A percentile compares a stretch with the other conserved stretches of the same genome.
Evolutionary conservation across 441 rosid species (phyloP).

Genomic region (Lepidium campestre): DNA sequence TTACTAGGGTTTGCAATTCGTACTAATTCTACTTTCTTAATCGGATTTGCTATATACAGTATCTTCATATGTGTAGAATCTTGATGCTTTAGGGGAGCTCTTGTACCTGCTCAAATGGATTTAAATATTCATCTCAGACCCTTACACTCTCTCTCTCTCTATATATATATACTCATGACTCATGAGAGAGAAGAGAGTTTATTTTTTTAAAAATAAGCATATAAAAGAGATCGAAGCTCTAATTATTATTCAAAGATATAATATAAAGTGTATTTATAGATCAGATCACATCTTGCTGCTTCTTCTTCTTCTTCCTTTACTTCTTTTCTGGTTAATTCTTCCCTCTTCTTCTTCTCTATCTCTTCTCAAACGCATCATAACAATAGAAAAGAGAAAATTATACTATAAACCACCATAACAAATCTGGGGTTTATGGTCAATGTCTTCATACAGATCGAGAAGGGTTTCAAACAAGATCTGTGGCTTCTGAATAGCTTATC

Average conservation of each 20-base stretch:
- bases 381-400: not conserved
- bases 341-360: not conserved
- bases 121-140: not conserved
- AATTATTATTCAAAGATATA: conserved; percentile 2
- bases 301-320: not conserved
- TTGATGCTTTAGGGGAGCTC: not conserved
- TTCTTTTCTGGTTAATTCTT: not conserved
- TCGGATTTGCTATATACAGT: too few species aligned
- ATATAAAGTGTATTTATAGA: conserved; percentile 7
- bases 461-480: not conserved
- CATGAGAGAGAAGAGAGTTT: not conserved
- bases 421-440: not conserved
- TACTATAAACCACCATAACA: not conserved
- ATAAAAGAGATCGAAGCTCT: conserved; percentile 13
- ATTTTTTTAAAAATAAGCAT: conserved; percentile 11
- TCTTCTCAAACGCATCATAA: not conserved
- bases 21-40: too few species aligned
- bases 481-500: not conserved
- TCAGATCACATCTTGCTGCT: conserved; percentile 19
- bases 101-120: not conserved
- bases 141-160: too few species aligned
- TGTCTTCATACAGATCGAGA: conserved; percentile 1
- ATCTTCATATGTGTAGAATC: not conserved
- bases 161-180: too few species aligned
- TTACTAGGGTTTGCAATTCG: too few species aligned